Percentiles rank a stretch among this genome's conserved stretches.
These are phyloP conservation scores for Sugiyamaella chiloensis DNA, from an alignment of 805 yeast species.

Conservation along the genomic window DNA sequence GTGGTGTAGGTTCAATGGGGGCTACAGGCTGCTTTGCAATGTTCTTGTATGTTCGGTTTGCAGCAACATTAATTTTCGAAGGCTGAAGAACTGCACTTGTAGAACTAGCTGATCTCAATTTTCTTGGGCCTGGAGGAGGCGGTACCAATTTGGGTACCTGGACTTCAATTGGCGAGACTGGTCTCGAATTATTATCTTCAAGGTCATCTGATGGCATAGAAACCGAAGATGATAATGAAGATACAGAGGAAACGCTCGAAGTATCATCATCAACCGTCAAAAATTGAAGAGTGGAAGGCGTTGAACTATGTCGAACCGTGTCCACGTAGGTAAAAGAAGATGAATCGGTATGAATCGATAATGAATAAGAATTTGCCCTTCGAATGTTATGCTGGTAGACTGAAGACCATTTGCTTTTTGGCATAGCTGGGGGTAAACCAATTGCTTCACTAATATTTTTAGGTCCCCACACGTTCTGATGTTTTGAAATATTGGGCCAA, in stretches of 20 bases:
- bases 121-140: slow-evolving; percentile 4
- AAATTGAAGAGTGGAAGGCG: not conserved
- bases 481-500: slow-evolving; percentile 38
- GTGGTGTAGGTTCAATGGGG: slow-evolving; percentile 15
- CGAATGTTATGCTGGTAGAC: not conserved
- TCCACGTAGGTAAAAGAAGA: not conserved
- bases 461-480: not conserved
- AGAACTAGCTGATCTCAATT: not conserved
- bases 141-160: not conserved
- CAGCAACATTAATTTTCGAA: slow-evolving; percentile 9
- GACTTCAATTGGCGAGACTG: not conserved
- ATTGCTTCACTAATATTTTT: not conserved
- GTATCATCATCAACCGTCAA: not conserved
- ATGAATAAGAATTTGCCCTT: not conserved
- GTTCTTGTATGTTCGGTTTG: not conserved
- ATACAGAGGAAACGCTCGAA: slow-evolving; percentile 21
- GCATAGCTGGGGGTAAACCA: no score
- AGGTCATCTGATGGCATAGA: not conserved
- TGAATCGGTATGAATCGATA: not conserved
- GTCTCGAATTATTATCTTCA: not conserved
- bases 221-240: slow-evolving; percentile 2
- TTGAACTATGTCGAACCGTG: not conserved
- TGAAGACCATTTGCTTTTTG: not conserved
- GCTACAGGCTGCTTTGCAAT: not conserved
- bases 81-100: slow-evolving; percentile 14